Conservation (phyloP, 345 rosid species). For the Boechera divaricarpa region DNA sequence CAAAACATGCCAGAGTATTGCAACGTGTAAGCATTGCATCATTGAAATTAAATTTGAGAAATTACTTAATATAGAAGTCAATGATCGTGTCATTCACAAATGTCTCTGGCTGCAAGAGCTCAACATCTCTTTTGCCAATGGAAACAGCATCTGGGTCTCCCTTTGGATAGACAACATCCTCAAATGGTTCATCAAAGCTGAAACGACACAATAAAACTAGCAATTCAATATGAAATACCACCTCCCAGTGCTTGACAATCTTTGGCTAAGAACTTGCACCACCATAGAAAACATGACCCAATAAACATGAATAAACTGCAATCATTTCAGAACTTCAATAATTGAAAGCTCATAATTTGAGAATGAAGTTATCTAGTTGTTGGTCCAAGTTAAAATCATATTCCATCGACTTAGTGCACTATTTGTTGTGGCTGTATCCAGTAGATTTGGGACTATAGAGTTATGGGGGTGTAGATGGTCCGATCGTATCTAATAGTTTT, state of each 20-base stretch:
- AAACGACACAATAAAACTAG: constrained; percentile 42
- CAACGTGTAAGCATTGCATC: constrained; percentile 18
- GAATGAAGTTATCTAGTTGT: too few relatives aligned
- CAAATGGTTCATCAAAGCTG: constrained; percentile 88
- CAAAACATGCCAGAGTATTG: constrained; percentile 24
- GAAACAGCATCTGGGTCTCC: constrained; percentile 97
- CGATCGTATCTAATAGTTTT: too few relatives aligned
- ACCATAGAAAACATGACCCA: too few relatives aligned
- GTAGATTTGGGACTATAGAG: too few relatives aligned
- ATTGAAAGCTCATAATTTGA: too few relatives aligned
- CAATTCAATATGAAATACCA: constrained; percentile 28
- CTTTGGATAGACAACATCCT: constrained; percentile 89
- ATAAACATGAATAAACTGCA: too few relatives aligned
- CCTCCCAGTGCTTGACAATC: constrained; percentile 15
- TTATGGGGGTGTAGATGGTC: too few relatives aligned
- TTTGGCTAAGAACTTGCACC: neutral
- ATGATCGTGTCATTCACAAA: constrained; percentile 96
- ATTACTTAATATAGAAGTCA: constrained; percentile 96
- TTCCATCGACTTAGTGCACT: too few relatives aligned
- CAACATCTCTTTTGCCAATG: constrained; percentile 89
- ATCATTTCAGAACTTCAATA: too few relatives aligned
- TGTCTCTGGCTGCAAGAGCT: constrained; percentile 90
- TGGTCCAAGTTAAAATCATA: too few relatives aligned
- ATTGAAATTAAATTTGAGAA: constrained; percentile 30
- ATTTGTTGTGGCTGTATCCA: too few relatives aligned